Evolutionary conservation across 768 basidiomycete species (phyloP).

Genomic region (Suillus spraguei): DNA sequence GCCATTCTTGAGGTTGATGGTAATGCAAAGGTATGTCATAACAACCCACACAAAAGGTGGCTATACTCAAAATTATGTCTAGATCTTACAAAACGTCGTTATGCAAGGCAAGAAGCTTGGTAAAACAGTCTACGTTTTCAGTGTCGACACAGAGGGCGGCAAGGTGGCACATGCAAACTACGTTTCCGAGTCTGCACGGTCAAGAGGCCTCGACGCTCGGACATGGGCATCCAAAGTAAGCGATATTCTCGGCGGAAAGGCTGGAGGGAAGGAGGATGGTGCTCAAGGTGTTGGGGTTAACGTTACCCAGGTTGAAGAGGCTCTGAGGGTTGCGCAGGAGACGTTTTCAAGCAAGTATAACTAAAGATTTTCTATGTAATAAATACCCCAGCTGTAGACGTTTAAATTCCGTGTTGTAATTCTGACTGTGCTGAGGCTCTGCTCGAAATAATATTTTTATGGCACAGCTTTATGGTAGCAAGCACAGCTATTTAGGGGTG

Average conservation of each 20-base stretch:
- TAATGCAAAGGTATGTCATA: constrained; percentile 71
- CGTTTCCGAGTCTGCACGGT: constrained; percentile 64
- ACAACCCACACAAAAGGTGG: not conserved
- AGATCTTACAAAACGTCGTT: constrained; percentile 79
- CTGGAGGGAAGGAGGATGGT: constrained; percentile 93
- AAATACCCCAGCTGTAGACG: not conserved
- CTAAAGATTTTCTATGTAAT: not conserved
- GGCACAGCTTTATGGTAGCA: not conserved
- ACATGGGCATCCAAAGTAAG: constrained; percentile 83
- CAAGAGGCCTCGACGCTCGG: constrained; percentile 77
- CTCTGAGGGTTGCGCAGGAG: constrained; percentile 56
- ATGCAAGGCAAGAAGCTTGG: constrained; percentile 77
- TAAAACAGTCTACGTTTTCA: constrained; percentile 91
- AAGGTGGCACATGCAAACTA: constrained; percentile 91
- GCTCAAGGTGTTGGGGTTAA: constrained; percentile 87
- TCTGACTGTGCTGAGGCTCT: not conserved
- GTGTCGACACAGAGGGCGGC: constrained; percentile 62
- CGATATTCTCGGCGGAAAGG: constrained; percentile 90
- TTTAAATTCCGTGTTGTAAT: not conserved
- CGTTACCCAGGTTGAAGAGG: constrained; percentile 63
- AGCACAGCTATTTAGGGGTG: constrained; percentile 7
- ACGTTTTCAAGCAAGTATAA: constrained; percentile 33
- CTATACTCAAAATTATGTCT: constrained; percentile 13
- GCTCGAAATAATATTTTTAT: not conserved
- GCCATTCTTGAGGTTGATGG: constrained; percentile 76